Percentiles rank a stretch among this genome's conserved stretches.
Evolutionary conservation across 768 basidiomycete species (phyloP).

Genomic region (Leucocoprinus birnbaumii): DNA sequence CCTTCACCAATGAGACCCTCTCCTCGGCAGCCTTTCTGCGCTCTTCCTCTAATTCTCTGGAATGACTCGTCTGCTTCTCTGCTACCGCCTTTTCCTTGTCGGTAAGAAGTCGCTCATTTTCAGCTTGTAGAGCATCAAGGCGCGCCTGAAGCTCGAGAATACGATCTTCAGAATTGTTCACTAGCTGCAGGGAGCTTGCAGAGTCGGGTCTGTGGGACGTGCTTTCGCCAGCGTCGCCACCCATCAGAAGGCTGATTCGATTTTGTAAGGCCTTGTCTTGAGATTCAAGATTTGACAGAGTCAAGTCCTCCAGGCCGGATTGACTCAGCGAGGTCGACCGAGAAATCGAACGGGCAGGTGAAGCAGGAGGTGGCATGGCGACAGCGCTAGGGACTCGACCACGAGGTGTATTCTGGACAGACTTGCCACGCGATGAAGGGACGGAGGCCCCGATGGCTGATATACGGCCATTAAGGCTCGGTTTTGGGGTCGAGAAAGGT

Average conservation of each 20-base stretch:
- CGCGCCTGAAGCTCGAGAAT: conserved; percentile 44
- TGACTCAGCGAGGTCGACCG: conserved; percentile 24
- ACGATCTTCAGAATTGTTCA: conserved; percentile 30
- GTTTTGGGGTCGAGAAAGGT: conserved; percentile 69
- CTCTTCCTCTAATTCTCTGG: background rate
- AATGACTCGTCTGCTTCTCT: conserved; percentile 17
- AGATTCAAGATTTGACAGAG: conserved; percentile 31
- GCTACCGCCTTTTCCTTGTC: conserved; percentile 29
- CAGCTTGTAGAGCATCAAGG: conserved; percentile 64
- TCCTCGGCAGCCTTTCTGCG: background rate
- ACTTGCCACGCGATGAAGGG: conserved; percentile 30
- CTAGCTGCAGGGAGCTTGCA: conserved; percentile 32
- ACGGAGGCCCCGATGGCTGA: conserved; percentile 28
- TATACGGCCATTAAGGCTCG: conserved; percentile 33
- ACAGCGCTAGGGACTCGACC: conserved; percentile 68
- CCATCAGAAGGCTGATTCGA: conserved; percentile 42
- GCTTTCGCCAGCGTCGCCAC: conserved; percentile 11
- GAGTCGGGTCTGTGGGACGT: conserved; percentile 35
- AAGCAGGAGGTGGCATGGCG: conserved; percentile 80
- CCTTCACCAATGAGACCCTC: background rate
- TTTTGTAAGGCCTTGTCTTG: conserved; percentile 44
- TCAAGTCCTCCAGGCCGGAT: conserved; percentile 19
- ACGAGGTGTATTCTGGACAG: conserved; percentile 55
- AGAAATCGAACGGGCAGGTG: conserved; percentile 35
- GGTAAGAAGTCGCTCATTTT: conserved; percentile 58